Evolutionary conservation across 345 rosid species (phyloP).

Genomic region (Syzygium grande): DNA sequence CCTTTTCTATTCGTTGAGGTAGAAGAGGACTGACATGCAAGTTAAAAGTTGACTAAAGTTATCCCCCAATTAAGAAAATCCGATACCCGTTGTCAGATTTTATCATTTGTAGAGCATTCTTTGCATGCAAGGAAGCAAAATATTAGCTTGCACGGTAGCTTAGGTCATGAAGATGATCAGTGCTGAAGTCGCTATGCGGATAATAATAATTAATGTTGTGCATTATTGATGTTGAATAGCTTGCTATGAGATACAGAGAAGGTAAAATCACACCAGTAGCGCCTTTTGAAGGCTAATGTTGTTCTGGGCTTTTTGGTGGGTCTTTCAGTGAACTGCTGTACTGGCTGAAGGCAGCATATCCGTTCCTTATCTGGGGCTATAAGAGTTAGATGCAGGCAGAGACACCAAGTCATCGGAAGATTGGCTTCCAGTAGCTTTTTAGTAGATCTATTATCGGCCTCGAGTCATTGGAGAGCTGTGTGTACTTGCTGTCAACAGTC

Average conservation of each 20-base stretch:
- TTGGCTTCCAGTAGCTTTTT: neutral
- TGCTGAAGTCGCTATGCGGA: neutral
- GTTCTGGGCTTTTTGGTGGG: neutral
- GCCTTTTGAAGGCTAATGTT: neutral
- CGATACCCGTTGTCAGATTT: neutral
- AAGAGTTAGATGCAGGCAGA: neutral
- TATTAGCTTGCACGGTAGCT: neutral
- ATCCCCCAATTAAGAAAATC: neutral
- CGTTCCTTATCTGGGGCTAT: neutral
- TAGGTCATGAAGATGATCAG: neutral
- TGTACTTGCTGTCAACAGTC: neutral
- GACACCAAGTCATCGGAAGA: neutral
- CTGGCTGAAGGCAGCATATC: neutral
- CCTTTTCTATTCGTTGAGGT: neutral
- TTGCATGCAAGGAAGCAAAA: neutral
- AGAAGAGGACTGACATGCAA: neutral
- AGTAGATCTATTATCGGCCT: neutral
- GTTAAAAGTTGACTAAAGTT: neutral
- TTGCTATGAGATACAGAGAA: neutral
- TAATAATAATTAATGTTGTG: neutral
- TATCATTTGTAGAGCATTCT: neutral
- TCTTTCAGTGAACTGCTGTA: neutral
- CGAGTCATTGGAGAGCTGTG: neutral
- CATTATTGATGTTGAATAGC: neutral
- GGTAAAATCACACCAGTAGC: neutral